These are phyloP conservation scores for Myxozyma melibiosi DNA, from an alignment of 805 yeast genomes.

Conservation along the genomic window DNA sequence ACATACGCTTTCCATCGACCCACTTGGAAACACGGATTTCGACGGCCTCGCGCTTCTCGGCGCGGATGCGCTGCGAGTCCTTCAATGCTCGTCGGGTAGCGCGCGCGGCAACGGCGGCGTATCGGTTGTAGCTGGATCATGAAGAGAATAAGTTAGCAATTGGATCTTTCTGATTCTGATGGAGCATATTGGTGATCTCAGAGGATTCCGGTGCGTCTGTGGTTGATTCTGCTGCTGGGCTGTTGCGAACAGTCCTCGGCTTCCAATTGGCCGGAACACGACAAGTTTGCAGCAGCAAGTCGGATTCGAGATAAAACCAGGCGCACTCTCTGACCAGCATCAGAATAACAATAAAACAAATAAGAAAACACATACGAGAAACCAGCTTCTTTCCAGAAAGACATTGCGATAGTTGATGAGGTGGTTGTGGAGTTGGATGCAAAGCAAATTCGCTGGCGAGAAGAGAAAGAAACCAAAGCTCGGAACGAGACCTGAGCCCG, in stretches of 20 bases:
- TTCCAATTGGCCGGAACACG: slow-evolving; percentile 5
- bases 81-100: slow-evolving; percentile 86
- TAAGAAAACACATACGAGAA: slow-evolving; percentile 37
- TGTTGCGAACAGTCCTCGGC: not conserved
- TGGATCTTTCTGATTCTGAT: too few species aligned
- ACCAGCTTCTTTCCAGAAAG: slow-evolving; percentile 48
- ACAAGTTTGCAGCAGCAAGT: not conserved
- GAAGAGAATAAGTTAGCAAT: not conserved
- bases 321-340: not conserved
- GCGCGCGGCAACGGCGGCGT: slow-evolving; percentile 86
- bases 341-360: not conserved
- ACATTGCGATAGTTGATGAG: slow-evolving; percentile 21
- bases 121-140: slow-evolving; percentile 68
- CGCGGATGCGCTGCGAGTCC: slow-evolving; percentile 75
- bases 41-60: slow-evolving; percentile 65
- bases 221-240: not conserved
- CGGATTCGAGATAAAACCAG: not conserved
- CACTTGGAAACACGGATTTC: slow-evolving; percentile 75
- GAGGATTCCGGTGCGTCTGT: too few species aligned
- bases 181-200: too few species aligned
- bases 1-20: slow-evolving; percentile 58
- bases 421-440: not conserved
- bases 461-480: not conserved
- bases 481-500: not conserved
- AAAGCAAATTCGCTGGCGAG: not conserved